Conservation (phyloP, 1,139 yeast genomes). For the Zhuliangozyma blackwelliae region DNA sequence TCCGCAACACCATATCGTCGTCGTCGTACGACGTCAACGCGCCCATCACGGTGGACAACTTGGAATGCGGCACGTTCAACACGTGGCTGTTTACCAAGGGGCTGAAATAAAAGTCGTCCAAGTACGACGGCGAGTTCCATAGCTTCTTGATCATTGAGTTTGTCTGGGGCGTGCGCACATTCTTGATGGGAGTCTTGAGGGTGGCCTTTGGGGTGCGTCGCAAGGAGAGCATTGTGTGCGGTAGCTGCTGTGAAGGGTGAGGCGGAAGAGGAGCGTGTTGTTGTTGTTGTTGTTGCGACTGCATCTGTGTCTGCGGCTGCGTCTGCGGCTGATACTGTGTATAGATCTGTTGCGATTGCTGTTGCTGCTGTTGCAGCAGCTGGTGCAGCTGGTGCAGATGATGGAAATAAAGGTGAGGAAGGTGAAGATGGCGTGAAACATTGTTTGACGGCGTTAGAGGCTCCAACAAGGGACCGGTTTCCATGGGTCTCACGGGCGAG, state of each 20-base stretch:
- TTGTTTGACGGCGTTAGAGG: slow-evolving; percentile 48
- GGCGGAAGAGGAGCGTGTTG: slow-evolving; percentile 2
- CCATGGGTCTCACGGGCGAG: slow-evolving; percentile 53
- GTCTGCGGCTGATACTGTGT: background rate
- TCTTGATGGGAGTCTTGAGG: slow-evolving; percentile 36
- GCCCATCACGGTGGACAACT: slow-evolving; percentile 11
- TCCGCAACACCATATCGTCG: slow-evolving; percentile 51
- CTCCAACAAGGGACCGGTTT: slow-evolving; percentile 61
- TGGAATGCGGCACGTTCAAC: slow-evolving; percentile 5
- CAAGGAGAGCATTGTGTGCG: background rate
- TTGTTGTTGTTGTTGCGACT: slow-evolving; percentile 4
- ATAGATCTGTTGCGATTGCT: slow-evolving; percentile 3
- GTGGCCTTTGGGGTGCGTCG: slow-evolving; percentile 23
- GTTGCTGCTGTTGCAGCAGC: slow-evolving; percentile 2
- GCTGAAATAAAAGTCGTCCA: slow-evolving; percentile 64
- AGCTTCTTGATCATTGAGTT: slow-evolving; percentile 42
- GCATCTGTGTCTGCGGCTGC: slow-evolving; percentile 5
- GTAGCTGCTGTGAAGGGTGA: background rate
- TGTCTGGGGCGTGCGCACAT: slow-evolving; percentile 40
- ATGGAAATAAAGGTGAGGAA: no score
- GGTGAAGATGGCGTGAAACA: slow-evolving; percentile 1
- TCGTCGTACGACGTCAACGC: slow-evolving; percentile 43
- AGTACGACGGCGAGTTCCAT: slow-evolving; percentile 63
- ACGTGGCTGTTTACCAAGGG: slow-evolving; percentile 37
- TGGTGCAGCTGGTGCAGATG: slow-evolving; percentile 10